These are phyloP conservation scores for Blastomyces silverae DNA, from an alignment of 2,329 filamentous ascomycete genomes.

Conservation along the genomic window DNA sequence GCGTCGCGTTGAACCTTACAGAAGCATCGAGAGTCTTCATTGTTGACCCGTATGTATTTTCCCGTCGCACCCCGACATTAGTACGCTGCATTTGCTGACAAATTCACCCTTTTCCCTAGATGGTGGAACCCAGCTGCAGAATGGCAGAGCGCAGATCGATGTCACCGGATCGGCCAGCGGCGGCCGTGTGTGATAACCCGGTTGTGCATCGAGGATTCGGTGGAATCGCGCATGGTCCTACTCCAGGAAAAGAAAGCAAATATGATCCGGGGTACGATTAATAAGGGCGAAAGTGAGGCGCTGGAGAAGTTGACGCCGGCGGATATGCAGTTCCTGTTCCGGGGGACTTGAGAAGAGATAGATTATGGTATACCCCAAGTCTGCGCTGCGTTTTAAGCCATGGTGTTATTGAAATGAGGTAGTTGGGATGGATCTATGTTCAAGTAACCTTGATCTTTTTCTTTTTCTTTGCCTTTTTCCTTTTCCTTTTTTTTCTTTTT, in stretches of 20 bases:
- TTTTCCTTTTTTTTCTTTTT: too few species aligned
- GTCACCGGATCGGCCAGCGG: conserved; percentile 90
- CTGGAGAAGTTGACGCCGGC: conserved; percentile 86
- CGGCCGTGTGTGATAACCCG: conserved; percentile 91
- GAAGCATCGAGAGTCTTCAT: conserved; percentile 95
- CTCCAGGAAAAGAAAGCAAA: conserved; percentile 98
- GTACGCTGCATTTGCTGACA: not conserved
- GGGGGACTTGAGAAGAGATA: conserved; percentile 45
- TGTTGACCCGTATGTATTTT: conserved; percentile 71
- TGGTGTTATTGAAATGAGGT: not conserved
- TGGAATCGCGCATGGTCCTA: conserved; percentile 90
- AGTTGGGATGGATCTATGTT: conserved; percentile 1
- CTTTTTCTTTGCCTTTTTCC: too few species aligned
- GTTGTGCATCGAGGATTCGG: conserved; percentile 92
- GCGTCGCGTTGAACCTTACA: conserved; percentile 89
- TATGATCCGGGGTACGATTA: conserved; percentile 96
- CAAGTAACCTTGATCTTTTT: not conserved
- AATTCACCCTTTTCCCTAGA: conserved; percentile 38
- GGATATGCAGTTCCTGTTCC: conserved; percentile 95
- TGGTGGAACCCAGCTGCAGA: conserved; percentile 99
- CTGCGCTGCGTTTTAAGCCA: not conserved
- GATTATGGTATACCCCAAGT: not conserved
- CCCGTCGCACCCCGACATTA: conserved; percentile 1
- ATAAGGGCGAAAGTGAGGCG: conserved; percentile 73
- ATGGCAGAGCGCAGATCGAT: conserved; percentile 93